Percentiles rank a stretch among this genome's conserved stretches.
Conservation (phyloP, 805 yeast genomes). For the Candida nitratophila region DNA sequence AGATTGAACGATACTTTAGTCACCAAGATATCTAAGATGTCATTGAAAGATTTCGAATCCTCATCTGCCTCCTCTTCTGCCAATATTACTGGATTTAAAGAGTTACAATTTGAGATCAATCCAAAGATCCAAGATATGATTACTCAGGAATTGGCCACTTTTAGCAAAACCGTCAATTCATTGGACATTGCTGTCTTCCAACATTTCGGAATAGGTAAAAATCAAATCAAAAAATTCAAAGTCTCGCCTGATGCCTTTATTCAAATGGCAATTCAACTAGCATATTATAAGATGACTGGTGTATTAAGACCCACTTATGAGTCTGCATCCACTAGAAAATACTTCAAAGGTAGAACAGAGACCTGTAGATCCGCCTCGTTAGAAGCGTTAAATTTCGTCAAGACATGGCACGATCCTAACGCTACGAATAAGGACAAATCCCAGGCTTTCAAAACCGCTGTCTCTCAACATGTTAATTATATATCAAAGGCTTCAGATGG, state of each 20-base stretch:
- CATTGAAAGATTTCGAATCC: constrained; percentile 6
- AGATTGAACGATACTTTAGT: constrained; percentile 74
- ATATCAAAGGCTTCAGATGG: constrained; percentile 78
- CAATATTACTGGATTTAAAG: constrained; percentile 7
- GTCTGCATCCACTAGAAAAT: constrained; percentile 90
- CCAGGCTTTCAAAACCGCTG: constrained; percentile 63
- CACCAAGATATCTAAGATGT: constrained; percentile 41
- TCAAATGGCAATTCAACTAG: constrained; percentile 87
- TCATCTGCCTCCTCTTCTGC: background rate
- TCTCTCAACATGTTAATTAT: constrained; percentile 66
- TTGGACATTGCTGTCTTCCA: constrained; percentile 78
- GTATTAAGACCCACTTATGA: constrained; percentile 87
- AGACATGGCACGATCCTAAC: constrained; percentile 58
- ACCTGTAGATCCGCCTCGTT: constrained; percentile 79
- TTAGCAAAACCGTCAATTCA: constrained; percentile 44
- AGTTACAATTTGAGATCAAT: constrained; percentile 52
- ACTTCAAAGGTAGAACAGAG: constrained; percentile 87
- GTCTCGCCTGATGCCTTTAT: constrained; percentile 89
- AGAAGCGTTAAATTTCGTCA: constrained; percentile 64
- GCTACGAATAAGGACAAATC: constrained; percentile 51
- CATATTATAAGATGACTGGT: constrained; percentile 79
- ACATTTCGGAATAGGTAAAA: constrained; percentile 81
- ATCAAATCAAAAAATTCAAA: constrained; percentile 74
- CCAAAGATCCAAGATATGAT: constrained; percentile 46
- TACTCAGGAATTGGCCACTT: constrained; percentile 45